phyloP scores from a whole-genome alignment of 441 rosid genomes.

The Euphorbia corollata region DNA sequence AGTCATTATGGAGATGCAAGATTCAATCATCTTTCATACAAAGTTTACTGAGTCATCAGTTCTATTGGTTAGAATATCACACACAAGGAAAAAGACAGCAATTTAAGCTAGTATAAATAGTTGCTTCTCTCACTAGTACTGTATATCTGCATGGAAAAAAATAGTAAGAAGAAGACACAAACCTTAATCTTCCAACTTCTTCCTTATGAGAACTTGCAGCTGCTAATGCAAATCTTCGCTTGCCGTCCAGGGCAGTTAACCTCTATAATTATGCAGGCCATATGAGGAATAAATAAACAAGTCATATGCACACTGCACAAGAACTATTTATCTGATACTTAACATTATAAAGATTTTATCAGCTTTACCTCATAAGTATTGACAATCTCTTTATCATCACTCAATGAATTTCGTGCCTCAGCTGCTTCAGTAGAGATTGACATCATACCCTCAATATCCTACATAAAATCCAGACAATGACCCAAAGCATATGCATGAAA shows the following conservation, averaged over 20 bases:
- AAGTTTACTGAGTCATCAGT: not conserved
- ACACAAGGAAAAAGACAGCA: not conserved
- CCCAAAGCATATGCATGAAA: slow-evolving; percentile 1
- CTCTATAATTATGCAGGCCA: slow-evolving; percentile 38
- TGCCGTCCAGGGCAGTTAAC: slow-evolving; percentile 96
- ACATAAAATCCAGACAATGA: slow-evolving; percentile 20
- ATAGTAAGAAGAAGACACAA: slow-evolving; percentile 26
- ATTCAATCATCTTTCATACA: not conserved
- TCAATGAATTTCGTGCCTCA: slow-evolving; percentile 83
- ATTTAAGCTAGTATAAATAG: not conserved
- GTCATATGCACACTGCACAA: not conserved
- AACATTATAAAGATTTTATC: slow-evolving; percentile 14
- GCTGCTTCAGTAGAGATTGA: slow-evolving; percentile 98
- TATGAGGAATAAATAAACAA: slow-evolving; percentile 11
- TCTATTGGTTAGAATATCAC: not conserved
- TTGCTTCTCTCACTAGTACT: slow-evolving; percentile 9
- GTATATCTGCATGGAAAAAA: slow-evolving; percentile 6
- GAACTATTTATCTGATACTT: slow-evolving; percentile 13
- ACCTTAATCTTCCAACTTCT: slow-evolving; percentile 94
- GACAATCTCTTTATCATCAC: slow-evolving; percentile 88
- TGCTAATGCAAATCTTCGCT: slow-evolving; percentile 98
- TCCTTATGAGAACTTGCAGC: slow-evolving; percentile 86
- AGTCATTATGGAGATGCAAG: slow-evolving; percentile 1
- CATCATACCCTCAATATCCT: slow-evolving; percentile 99
- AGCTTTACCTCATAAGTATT: slow-evolving; percentile 81